Evolutionary conservation across 352 stramenopile species (phyloP).

Genomic region (Pythium folliculosum): DNA sequence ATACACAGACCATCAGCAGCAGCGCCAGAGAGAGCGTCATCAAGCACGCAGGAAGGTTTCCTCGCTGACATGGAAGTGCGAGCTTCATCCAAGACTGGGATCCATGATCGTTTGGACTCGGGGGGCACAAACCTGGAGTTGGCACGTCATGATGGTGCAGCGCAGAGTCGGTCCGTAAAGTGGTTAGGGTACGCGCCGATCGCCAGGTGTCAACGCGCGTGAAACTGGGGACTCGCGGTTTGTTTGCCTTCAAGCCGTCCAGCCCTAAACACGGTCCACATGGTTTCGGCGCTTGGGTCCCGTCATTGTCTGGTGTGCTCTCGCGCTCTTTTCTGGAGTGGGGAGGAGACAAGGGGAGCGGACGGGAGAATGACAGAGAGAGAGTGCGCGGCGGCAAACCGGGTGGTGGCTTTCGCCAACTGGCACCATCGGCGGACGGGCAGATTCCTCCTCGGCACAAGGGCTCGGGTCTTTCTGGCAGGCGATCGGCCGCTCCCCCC

Average conservation of each 20-base stretch:
- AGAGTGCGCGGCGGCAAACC: slow-evolving; percentile 8
- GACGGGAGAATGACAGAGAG: slow-evolving; percentile 2
- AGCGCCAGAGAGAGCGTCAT: too few relatives aligned
- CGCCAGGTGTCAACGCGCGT: slow-evolving; percentile 3
- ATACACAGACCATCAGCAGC: too few relatives aligned
- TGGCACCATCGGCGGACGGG: slow-evolving; percentile 14
- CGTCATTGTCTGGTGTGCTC: slow-evolving; percentile 3
- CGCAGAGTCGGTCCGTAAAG: neutral
- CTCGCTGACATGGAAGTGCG: too few relatives aligned
- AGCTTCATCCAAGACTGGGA: too few relatives aligned
- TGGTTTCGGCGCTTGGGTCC: slow-evolving; percentile 18
- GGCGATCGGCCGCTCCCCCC: slow-evolving; percentile 3
- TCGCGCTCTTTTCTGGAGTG: neutral
- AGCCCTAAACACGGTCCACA: slow-evolving; percentile 22
- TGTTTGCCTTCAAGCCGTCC: neutral
- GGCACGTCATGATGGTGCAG: neutral
- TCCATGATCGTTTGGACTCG: too few relatives aligned
- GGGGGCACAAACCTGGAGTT: neutral
- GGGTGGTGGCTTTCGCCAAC: slow-evolving; percentile 10
- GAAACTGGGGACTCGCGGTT: neutral
- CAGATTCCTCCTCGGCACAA: slow-evolving; percentile 11
- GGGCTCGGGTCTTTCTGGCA: slow-evolving; percentile 14
- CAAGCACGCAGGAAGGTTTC: too few relatives aligned
- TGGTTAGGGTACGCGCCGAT: neutral
- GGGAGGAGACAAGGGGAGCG: neutral